Evolutionary conservation across 1,284 basidiomycete species (phyloP).

Genomic region (Tylopilus microsporus): DNA sequence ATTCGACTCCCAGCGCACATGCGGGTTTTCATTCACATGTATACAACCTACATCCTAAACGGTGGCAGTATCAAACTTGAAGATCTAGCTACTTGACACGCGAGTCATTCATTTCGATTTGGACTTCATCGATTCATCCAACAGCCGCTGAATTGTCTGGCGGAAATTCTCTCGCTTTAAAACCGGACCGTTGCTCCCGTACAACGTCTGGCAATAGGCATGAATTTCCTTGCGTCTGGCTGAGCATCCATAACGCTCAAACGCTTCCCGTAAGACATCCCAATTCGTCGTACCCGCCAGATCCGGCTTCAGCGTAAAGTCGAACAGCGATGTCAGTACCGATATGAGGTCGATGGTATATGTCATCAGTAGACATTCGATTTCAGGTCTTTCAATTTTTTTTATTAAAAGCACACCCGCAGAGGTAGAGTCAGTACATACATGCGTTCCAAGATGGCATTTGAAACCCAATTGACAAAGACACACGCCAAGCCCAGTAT

Average conservation of each 20-base stretch:
- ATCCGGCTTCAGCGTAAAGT: conserved; percentile 12
- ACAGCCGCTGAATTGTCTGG: background rate
- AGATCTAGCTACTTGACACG: too few species aligned
- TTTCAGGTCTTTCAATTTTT: conserved; percentile 5
- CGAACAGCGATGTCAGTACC: conserved; percentile 1
- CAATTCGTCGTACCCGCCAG: conserved; percentile 4
- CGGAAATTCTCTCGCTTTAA: background rate
- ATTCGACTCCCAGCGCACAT: too few species aligned
- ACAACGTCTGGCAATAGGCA: background rate
- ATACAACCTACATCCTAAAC: background rate
- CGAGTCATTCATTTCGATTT: too few species aligned
- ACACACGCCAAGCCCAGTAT: conserved; percentile 7
- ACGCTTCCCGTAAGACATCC: conserved; percentile 8
- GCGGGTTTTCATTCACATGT: too few species aligned
- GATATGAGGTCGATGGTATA: conserved; percentile 14
- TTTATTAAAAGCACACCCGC: too few species aligned
- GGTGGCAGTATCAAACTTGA: too few species aligned
- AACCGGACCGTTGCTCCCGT: background rate
- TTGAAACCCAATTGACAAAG: conserved; percentile 8
- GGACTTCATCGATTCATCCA: background rate
- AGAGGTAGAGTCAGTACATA: background rate
- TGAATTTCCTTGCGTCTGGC: background rate
- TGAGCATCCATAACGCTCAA: conserved; percentile 2
- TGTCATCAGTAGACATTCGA: conserved; percentile 4
- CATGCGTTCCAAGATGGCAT: background rate